These are phyloP conservation scores for Physocladia obscura DNA, from an alignment of 192 early-diverging fungal species.

Conservation along the genomic window DNA sequence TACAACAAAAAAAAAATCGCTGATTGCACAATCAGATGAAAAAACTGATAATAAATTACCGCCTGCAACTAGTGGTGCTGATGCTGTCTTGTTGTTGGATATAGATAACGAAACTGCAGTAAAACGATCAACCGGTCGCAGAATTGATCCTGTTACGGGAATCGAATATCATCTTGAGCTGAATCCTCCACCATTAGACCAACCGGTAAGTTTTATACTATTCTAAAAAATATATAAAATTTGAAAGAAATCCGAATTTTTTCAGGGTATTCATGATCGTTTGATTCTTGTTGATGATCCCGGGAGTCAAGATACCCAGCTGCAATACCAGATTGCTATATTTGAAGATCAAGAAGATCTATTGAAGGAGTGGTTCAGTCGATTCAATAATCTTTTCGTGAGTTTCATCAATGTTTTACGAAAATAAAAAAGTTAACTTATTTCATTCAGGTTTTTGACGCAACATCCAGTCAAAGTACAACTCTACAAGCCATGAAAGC, in stretches of 20 bases:
- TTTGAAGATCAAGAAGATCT: slow-evolving; percentile 58
- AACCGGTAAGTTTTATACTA: slow-evolving; percentile 36
- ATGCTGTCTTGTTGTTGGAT: slow-evolving; percentile 53
- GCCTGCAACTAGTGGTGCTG: slow-evolving; percentile 40
- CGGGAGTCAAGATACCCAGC: slow-evolving; percentile 36
- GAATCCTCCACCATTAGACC: slow-evolving; percentile 53
- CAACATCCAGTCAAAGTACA: slow-evolving; percentile 9
- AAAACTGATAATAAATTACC: slow-evolving; percentile 22
- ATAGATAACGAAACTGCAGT: slow-evolving; percentile 53
- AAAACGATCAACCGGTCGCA: slow-evolving; percentile 44
- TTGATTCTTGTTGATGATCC: slow-evolving; percentile 40
- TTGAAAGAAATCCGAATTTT: neutral
- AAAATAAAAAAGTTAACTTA: neutral
- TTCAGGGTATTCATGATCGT: slow-evolving; percentile 48
- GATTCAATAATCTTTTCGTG: slow-evolving; percentile 53
- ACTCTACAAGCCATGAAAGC: slow-evolving; percentile 25
- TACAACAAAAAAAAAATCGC: slow-evolving; percentile 28
- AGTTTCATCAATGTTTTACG: neutral
- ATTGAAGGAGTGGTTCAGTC: slow-evolving; percentile 53
- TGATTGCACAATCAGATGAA: slow-evolving; percentile 41
- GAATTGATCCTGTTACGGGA: slow-evolving; percentile 52
- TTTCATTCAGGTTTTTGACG: slow-evolving; percentile 36
- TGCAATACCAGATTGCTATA: slow-evolving; percentile 55
- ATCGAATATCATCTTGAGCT: slow-evolving; percentile 54
- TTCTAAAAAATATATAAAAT: neutral